phyloP scores from a whole-genome alignment of 2,329 filamentous ascomycete genomes.

The Onygenales sp. region DNA sequence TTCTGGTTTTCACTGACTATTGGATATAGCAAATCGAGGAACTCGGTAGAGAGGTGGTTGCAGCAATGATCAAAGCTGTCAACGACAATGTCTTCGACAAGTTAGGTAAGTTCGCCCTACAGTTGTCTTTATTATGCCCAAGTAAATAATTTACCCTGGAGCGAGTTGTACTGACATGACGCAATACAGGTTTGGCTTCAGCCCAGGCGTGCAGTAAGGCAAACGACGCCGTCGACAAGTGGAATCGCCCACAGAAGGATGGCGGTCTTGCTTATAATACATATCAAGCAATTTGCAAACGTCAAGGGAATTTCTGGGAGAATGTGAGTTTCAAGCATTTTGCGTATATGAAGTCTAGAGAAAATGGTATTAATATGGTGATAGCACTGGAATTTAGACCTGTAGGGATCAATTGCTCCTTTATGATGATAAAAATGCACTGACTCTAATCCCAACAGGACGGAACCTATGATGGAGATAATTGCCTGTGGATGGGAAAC shows the following conservation, averaged over 20 bases:
- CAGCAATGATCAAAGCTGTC: background rate
- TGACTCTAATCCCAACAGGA: constrained; percentile 3
- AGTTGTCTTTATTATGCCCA: background rate
- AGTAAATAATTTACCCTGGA: too few species aligned
- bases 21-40: background rate
- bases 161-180: background rate
- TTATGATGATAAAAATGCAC: background rate
- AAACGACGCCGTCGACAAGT: constrained; percentile 25
- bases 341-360: too few species aligned
- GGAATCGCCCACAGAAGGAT: constrained; percentile 32
- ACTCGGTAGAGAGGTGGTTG: background rate
- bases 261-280: constrained; percentile 41
- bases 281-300: constrained; percentile 48
- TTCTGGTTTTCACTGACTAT: background rate
- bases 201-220: constrained; percentile 18
- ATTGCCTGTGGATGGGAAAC: constrained; percentile 5
- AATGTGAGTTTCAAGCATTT: constrained; percentile 47
- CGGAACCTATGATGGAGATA: constrained; percentile 4
- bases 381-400: constrained; percentile 7
- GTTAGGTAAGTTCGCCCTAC: background rate
- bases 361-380: background rate
- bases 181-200: constrained; percentile 8
- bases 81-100: background rate
- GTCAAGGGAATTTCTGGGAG: constrained; percentile 40
- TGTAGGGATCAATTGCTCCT: constrained; percentile 1